Conservation (phyloP, 1,139 yeast genomes). For the Torulaspora globosa region DNA sequence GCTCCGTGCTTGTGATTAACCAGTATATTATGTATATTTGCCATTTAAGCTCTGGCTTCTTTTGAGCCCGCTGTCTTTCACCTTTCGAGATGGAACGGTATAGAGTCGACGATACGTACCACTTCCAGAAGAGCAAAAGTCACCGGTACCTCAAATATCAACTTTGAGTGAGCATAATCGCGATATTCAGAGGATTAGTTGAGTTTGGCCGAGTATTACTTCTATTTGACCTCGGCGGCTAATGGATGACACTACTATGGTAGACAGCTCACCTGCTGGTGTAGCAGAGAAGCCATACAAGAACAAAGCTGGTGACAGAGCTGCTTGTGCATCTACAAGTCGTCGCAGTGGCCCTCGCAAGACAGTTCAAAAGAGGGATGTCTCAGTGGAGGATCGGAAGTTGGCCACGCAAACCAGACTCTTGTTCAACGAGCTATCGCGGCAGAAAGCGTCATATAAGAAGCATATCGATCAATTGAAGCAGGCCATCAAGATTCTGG, state of each 20-base stretch:
- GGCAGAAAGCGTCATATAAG: slow-evolving; percentile 15
- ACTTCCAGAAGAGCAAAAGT: not conserved
- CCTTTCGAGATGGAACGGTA: not conserved
- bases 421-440: slow-evolving; percentile 10
- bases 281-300: not conserved
- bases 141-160: too few relatives aligned
- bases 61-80: not conserved
- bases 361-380: slow-evolving; percentile 1
- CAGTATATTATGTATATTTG: slow-evolving; percentile 5
- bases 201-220: not conserved
- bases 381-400: slow-evolving; percentile 8
- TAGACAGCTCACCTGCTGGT: slow-evolving; percentile 8
- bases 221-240: slow-evolving; percentile 14
- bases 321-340: too few relatives aligned
- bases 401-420: slow-evolving; percentile 10
- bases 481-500: slow-evolving; percentile 38
- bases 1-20: not conserved
- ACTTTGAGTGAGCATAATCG: not conserved
- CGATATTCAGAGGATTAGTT: not conserved
- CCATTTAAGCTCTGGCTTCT: not conserved
- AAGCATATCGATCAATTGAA: slow-evolving; percentile 35
- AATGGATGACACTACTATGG: slow-evolving; percentile 14
- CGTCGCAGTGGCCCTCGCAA: not conserved
- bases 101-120: not conserved
- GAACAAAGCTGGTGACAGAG: too few relatives aligned